Evolutionary conservation across 768 basidiomycete species (phyloP).

Genomic region (Leccinum variicolor): DNA sequence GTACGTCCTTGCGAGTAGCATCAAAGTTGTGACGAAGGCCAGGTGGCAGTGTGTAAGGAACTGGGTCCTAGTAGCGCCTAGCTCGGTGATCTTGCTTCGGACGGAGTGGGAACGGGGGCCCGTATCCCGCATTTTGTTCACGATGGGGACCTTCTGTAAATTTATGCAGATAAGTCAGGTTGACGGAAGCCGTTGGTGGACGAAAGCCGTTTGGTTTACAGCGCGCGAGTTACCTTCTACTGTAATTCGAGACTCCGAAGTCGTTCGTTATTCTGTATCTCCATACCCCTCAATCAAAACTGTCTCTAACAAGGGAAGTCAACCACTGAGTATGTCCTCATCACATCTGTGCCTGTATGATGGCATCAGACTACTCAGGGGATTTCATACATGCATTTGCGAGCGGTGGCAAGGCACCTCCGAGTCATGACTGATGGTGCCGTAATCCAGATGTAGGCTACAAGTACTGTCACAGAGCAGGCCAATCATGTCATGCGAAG

Average conservation of each 20-base stretch:
- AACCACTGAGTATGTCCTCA: neutral
- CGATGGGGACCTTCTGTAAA: no score
- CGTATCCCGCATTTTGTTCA: neutral
- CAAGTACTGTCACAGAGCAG: no score
- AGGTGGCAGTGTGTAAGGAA: no score
- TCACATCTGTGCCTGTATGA: neutral
- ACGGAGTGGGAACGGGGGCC: neutral
- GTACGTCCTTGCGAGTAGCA: neutral
- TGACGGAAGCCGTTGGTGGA: neutral
- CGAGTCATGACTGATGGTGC: neutral
- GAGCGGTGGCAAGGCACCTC: neutral
- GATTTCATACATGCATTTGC: neutral
- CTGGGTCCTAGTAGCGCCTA: neutral
- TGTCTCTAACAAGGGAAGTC: neutral
- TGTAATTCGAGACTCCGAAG: neutral
- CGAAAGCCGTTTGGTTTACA: neutral
- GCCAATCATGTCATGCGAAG: neutral
- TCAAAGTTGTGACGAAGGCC: neutral
- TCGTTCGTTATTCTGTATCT: neutral
- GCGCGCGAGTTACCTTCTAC: neutral
- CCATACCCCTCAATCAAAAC: neutral
- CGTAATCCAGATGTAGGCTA: neutral
- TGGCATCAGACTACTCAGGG: neutral
- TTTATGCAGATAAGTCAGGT: neutral
- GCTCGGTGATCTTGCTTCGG: neutral